Evolutionary conservation across 2,329 filamentous ascomycete species (phyloP), one percentile per base, ranked within the genome.

Genomic region (Dactylellina drechsleri): DNA sequence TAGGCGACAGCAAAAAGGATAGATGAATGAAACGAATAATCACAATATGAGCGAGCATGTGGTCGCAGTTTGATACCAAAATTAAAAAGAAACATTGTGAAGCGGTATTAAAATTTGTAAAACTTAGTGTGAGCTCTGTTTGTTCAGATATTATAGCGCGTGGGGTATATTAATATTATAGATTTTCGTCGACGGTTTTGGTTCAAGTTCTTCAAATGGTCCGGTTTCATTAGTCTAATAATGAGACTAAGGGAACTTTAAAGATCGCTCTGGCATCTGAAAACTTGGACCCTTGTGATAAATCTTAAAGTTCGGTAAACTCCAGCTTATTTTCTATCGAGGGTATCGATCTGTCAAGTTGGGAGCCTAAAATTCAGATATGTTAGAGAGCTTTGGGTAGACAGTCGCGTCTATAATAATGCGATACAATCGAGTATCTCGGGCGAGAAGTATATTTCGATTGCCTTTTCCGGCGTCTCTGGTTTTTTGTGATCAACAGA

Each of bases 171-270:
- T 5, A 36, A 36, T 36, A 36, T 36, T 23, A 23, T 23, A 23
- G 23, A 36, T 41, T 15, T 16, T 71, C 10, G 56, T 66, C 50
- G 62, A 67, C 36, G 50, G n/a, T 68, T 75, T 75, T 7, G 64
- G 57, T 5, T 16, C 20, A n/a, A 45, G 64, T 68, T 75, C 70
- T 74, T 74, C 70, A 73, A 61, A 20, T 40, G 43, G 36, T 58
- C 20, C 15, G 62, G 64, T 75, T 64, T 68, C 62, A 62, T 64
- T 64, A 64, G 43, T 53, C 66, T 71, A 47, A 47, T 65, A 18
- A 71, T 71, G 50, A 15, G 40, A 59, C 54, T 49, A 60, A 68
- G 56, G 65, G 28, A 53, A 20, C 4, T 43, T 23, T 54, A 52
- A 41, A 60, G 1, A 13, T 40, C 5, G 47, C 40, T 36, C 40